Base-by-base conservation (phyloP, 768 basidiomycete genomes). In the Phanerochaete carnosa region DNA sequence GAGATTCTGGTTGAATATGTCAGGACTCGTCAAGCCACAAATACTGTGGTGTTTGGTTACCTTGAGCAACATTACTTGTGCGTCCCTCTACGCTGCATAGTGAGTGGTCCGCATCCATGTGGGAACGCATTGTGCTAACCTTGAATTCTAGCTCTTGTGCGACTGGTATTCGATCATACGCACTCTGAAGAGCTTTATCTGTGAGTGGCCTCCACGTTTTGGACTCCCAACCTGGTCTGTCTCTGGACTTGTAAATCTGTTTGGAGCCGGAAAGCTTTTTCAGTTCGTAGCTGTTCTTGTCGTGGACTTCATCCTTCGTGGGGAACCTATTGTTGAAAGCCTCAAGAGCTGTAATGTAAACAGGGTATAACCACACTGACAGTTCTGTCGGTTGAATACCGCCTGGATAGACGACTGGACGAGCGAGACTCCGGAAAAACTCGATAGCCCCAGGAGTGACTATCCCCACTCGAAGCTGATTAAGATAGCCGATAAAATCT, bases 61-160 rank as follows among this genome's bases (percentile, higher is more conserved):
- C 78, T 88, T 88, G 63, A 89, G 79, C 1, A 90, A 70, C 90
- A 92, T 92, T 3, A 96, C 94, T 69, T 96, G 94, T 3, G 92
- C 90, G 15, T 88, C 88, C 55, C 87, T 77, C 83, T 92, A 60
- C 19, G 19, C 35, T 57, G 57, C 26, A 19, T 43, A 19, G 33
- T 37, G 33, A 53, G n/a, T 37, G n/a, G n/a, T 19, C 5, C 19
- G 4, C 11, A 9, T 4, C 39, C 19, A 4, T 19, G 39, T 4
- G 11, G 39, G 4, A 7, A 19, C 4, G 54, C 16, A 30, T 22
- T 23, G 9, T 23, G 62, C 65, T 35, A 33, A 83, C 84, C 73
- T 86, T 86, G 29, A 70, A 26, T 13, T 37, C 11, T 1, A 55
- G 54, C 6, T 9, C 22, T 19, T 33, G 7, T 9, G 54, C 37